Percentiles rank a stretch among this genome's conserved stretches.
These are phyloP conservation scores for Clarireedia hainanense DNA, from an alignment of 2,329 filamentous ascomycete species.

Conservation along the genomic window DNA sequence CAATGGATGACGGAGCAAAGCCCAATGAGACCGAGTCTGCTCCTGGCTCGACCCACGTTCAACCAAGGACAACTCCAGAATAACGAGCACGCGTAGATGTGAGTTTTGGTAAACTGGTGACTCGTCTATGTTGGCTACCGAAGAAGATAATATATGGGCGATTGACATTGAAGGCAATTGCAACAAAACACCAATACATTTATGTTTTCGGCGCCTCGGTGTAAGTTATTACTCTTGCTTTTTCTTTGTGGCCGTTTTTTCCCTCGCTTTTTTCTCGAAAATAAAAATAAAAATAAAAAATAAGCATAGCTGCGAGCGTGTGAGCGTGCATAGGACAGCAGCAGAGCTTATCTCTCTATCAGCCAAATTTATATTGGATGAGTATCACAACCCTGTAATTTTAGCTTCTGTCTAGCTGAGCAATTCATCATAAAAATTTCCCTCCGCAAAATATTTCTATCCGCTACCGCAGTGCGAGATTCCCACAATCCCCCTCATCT, in stretches of 20 bases:
- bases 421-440: conserved; percentile 10
- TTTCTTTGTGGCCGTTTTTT: too few relatives aligned
- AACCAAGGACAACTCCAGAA: background rate
- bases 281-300: too few relatives aligned
- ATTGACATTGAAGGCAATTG: too few relatives aligned
- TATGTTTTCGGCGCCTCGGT: too few relatives aligned
- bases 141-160: too few relatives aligned
- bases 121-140: too few relatives aligned
- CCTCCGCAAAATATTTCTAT: background rate
- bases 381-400: background rate
- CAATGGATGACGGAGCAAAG: background rate
- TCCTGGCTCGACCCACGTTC: background rate
- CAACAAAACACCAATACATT: too few relatives aligned
- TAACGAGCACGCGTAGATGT: too few relatives aligned
- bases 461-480: background rate
- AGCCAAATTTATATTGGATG: background rate
- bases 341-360: background rate
- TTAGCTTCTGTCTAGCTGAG: conserved; percentile 3
- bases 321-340: too few relatives aligned
- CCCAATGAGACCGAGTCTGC: background rate
- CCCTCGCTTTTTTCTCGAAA: too few relatives aligned
- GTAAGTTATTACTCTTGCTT: too few relatives aligned
- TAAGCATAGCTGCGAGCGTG: too few relatives aligned
- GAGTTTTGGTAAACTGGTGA: background rate
- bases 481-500: background rate